Evolutionary conservation across 805 yeast genomes (phyloP).

Genomic region (Jamesozyma spencerorum): DNA sequence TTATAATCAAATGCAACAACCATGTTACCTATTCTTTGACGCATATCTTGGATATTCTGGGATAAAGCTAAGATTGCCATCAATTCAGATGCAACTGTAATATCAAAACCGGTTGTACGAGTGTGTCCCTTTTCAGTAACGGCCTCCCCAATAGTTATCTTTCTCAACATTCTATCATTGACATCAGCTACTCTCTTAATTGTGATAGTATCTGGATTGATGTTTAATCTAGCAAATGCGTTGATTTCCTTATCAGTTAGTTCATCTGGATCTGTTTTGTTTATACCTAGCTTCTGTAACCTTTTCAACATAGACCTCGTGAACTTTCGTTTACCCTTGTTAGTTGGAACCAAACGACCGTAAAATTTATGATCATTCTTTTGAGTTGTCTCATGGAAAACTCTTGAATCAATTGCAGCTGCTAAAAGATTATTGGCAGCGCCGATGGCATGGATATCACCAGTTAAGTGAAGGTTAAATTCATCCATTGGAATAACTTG

Average conservation of each 20-base stretch:
- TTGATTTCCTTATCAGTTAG: conserved; percentile 68
- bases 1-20: conserved; percentile 73
- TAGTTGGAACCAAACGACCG: conserved; percentile 76
- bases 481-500: conserved; percentile 99
- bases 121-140: conserved; percentile 86
- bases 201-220: conserved; percentile 83
- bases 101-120: conserved; percentile 87
- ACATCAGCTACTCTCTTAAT: conserved; percentile 91
- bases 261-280: conserved; percentile 68
- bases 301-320: conserved; percentile 73
- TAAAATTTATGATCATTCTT: conserved; percentile 68
- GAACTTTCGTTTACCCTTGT: conserved; percentile 71
- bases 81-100: conserved; percentile 90
- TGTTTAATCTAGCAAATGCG: conserved; percentile 72
- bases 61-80: conserved; percentile 93
- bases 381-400: conserved; percentile 89
- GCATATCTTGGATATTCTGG: conserved; percentile 68
- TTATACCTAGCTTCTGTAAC: conserved; percentile 70
- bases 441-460: conserved; percentile 93
- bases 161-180: conserved; percentile 85
- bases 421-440: conserved; percentile 90
- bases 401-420: conserved; percentile 94
- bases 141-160: conserved; percentile 82
- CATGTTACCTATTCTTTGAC: conserved; percentile 78
- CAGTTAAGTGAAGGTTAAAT: conserved; percentile 94